Percentiles rank a stretch among this genome's conserved stretches.
These are phyloP conservation scores for Mycena rebaudengoi DNA, from an alignment of 768 basidiomycete genomes.

Conservation along the genomic window DNA sequence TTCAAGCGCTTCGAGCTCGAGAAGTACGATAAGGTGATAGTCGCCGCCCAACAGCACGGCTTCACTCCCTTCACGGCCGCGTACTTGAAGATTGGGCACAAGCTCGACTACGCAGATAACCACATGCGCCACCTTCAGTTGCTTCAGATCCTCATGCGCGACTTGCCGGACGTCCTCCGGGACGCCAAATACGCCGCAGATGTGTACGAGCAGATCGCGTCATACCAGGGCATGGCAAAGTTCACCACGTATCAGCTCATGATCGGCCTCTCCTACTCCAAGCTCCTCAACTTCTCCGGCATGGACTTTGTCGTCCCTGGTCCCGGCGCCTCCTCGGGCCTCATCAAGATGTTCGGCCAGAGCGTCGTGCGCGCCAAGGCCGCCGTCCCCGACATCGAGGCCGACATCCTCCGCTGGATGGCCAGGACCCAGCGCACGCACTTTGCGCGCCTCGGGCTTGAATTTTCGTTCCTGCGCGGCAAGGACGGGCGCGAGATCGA, in stretches of 20 bases:
- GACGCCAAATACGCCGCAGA: slow-evolving; percentile 66
- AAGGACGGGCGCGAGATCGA: slow-evolving; percentile 43
- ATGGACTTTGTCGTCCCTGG: slow-evolving; percentile 78
- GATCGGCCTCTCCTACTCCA: slow-evolving; percentile 65
- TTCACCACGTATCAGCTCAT: slow-evolving; percentile 79
- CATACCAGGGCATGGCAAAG: slow-evolving; percentile 77
- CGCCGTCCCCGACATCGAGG: slow-evolving; percentile 50
- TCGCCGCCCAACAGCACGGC: slow-evolving; percentile 44
- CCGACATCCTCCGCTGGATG: slow-evolving; percentile 72
- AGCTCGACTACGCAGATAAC: slow-evolving; percentile 53
- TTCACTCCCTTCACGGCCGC: slow-evolving; percentile 70
- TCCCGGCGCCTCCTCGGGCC: slow-evolving; percentile 70
- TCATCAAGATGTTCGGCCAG: slow-evolving; percentile 71
- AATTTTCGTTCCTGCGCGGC: slow-evolving; percentile 61
- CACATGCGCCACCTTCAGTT: slow-evolving; percentile 72
- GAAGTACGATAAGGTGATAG: slow-evolving; percentile 63
- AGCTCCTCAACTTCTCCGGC: slow-evolving; percentile 66
- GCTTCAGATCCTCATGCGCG: slow-evolving; percentile 66
- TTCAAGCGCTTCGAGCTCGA: slow-evolving; percentile 66
- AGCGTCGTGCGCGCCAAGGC: slow-evolving; percentile 42
- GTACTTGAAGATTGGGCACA: slow-evolving; percentile 77
- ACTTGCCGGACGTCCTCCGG: slow-evolving; percentile 58
- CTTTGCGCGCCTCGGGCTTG: slow-evolving; percentile 65
- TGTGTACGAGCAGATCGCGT: slow-evolving; percentile 64
- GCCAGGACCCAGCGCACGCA: slow-evolving; percentile 65